Base-by-base conservation (phyloP, 2,329 filamentous ascomycete genomes). In the Arachnopeziza araneosa region DNA sequence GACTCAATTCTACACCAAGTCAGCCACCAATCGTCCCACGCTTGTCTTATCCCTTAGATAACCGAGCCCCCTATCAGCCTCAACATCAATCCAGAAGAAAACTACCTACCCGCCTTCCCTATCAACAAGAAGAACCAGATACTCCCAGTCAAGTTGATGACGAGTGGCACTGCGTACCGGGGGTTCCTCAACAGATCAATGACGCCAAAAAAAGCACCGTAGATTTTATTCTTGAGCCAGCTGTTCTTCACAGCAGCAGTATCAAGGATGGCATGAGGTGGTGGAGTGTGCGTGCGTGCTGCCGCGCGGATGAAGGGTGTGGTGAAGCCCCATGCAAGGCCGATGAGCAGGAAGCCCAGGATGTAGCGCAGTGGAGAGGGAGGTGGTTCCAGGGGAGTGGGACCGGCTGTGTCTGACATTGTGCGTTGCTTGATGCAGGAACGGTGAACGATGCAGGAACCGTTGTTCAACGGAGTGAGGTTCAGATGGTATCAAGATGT, bases 81-180 rank as follows among this genome's bases (percentile, higher is more conserved):
- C 21, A 9, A 22, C 10, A 9, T 30, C 6, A 56, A 56, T 52
- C 52, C 49, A 48, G 52, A 51, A 55, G 32, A 52, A 24, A 30
- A 24, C 50, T 60, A 66, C 88, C 68, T 75, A 96, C 92, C 92
- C 69, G 93, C 93, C 74, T 95, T 85, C 7, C 93, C 93, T 75
- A 98, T 93, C 65, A 98, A 79, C 67, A 98, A 76, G 69, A 98
- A 98, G 76, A 98, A 98, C 93, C 93, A 98, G 58, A 97, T 82
- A 71, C 91, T 96, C 30, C 93, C 93, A 2, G 93, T 96, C 57
- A 98, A 77, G 73, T 98, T 98, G 60, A 96, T 76, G 56, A 96
- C 76, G 67, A 98, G 75, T 22, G 93, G 93, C 24, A 96, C 76
- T 6, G 91, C 90, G 75, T 98, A 98, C 21, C 84, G 83, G 44